Percentiles rank a stretch among this genome's conserved stretches.
Evolutionary conservation across 2,329 filamentous ascomycete genomes (phyloP).

Genomic region (Cadophora sp.): DNA sequence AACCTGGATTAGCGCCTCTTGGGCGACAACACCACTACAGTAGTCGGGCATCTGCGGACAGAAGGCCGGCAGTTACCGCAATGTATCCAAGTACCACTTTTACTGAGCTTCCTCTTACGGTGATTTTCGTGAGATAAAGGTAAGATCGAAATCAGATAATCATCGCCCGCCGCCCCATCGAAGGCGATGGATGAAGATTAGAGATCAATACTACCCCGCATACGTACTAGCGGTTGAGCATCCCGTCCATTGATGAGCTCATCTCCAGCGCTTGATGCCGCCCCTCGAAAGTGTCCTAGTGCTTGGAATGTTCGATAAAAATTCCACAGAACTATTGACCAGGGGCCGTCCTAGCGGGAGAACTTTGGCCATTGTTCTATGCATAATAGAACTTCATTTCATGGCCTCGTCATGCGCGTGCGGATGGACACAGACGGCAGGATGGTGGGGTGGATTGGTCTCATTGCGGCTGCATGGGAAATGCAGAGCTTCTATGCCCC

Average conservation of each 20-base stretch:
- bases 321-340: constrained; percentile 14
- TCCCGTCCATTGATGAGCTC: constrained; percentile 1
- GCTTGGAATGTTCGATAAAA: constrained; percentile 16
- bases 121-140: background rate
- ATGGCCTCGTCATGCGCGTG: constrained; percentile 11
- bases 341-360: constrained; percentile 26
- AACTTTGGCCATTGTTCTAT: constrained; percentile 31
- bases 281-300: constrained; percentile 12
- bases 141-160: background rate
- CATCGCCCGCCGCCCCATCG: background rate
- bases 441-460: background rate
- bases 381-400: constrained; percentile 25
- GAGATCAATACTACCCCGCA: constrained; percentile 14
- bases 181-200: background rate
- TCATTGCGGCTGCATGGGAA: constrained; percentile 20
- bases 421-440: constrained; percentile 10
- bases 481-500: constrained; percentile 1
- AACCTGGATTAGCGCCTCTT: background rate
- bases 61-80: constrained; percentile 3
- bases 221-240: constrained; percentile 5
- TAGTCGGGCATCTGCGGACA: constrained; percentile 6
- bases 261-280: background rate
- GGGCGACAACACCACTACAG: background rate
- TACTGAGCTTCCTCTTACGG: constrained; percentile 10
- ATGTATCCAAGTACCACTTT: background rate